Evolutionary conservation across 805 yeast genomes (phyloP), one percentile per base, ranked within the genome.

Genomic region (Candida multigemmis): DNA sequence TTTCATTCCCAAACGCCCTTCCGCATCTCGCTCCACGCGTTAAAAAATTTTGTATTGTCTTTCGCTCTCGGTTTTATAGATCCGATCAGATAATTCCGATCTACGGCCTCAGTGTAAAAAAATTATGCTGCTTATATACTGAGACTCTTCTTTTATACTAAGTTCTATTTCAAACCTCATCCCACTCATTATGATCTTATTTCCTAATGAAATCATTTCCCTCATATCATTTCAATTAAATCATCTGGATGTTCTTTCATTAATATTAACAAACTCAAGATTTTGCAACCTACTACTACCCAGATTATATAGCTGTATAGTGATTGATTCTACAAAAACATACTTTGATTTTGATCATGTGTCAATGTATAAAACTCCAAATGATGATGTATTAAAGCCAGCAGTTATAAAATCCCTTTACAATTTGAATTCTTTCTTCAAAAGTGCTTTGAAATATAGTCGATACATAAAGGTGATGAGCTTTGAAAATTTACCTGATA

Each of bases 401-500:
- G 27, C 30, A 3, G 27, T 15, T 11, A 33, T 44, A 6, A 34
- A 38, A 8, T 31, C 41, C 7, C 21, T 41, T 3, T 44, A 40
- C 25, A 37, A 38, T 6, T 29, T 47, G 21, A 40, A 38, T 16
- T 20, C 32, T 10, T 29, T 50, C 8, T 36, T 48, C 21, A 46
- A 40, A 3, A 17, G 19, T 11, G 29, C 37, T 14, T 32, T 33
- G 9, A 22, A 25, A 5, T 30, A 32, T 16, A 37, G 48, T 15
- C 15, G n/a, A 3, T 32, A 25, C 12, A 26, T 48, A 4, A 30
- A 37, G 16, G 28, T 29, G 6, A 21, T 48, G 15, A 23, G 32
- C 7, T 38, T 40, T 22, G 24, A 29, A 6, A 22, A 28, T 5
- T 28, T 44, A 12, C 55, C 56, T 3, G 54, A 48, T 34, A 32